phyloP scores from a whole-genome alignment of 192 early-diverging fungal genomes.

The Backusella westeae region DNA sequence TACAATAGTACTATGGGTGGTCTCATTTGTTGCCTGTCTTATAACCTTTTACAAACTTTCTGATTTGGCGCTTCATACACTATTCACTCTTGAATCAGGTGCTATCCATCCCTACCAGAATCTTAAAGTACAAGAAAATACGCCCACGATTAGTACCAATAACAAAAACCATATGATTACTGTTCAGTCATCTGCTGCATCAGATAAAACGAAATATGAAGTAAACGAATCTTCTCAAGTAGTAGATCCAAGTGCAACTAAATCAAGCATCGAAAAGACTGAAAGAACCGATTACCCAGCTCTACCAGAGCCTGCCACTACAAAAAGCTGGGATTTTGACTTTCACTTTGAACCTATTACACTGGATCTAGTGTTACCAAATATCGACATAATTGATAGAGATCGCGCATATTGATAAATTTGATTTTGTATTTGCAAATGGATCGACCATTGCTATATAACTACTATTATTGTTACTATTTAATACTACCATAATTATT shows the following conservation, averaged over 20 bases:
- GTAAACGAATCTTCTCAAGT: not conserved
- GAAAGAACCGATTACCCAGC: not conserved
- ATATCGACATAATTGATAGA: not conserved
- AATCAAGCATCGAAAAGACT: not conserved
- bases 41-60: not conserved
- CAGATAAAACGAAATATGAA: not conserved
- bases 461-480: not conserved
- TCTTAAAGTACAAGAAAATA: not conserved
- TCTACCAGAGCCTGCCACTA: not conserved
- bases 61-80: not conserved
- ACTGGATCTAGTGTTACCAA: not conserved
- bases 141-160: not conserved
- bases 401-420: not conserved
- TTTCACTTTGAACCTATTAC: slow-evolving; percentile 17
- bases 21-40: not conserved
- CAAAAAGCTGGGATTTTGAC: not conserved
- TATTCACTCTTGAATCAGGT: not conserved
- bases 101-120: not conserved
- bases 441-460: no score
- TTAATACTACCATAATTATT: not conserved
- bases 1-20: not conserved
- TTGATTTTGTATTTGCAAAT: not conserved
- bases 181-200: not conserved
- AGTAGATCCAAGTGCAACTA: not conserved
- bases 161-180: not conserved